phyloP scores from a whole-genome alignment of 2,329 filamentous ascomycete species.

The Dactylellina leptospora region DNA sequence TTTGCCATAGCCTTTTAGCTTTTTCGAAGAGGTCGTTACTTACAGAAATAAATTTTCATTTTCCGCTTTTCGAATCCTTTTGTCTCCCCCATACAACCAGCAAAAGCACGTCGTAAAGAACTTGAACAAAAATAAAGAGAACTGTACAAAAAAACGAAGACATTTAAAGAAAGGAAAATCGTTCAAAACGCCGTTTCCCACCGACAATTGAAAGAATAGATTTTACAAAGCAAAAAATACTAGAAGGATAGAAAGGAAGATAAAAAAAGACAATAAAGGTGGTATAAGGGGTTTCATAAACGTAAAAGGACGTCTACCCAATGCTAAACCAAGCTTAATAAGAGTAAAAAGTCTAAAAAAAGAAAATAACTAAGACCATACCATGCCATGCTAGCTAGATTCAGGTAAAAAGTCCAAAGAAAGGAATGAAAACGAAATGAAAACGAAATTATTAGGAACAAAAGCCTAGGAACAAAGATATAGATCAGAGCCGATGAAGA shows the following conservation, averaged over 20 bases:
- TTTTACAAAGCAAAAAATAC: conserved; percentile 30
- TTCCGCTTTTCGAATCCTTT: conserved; percentile 26
- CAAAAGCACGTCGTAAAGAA: conserved; percentile 1
- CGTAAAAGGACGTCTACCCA: conserved; percentile 34
- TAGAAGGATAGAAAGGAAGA: conserved; percentile 6
- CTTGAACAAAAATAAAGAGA: conserved; percentile 13
- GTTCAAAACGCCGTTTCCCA: conserved; percentile 37
- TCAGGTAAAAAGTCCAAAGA: neutral
- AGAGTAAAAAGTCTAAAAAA: conserved; percentile 22
- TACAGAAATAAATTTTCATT: conserved; percentile 41
- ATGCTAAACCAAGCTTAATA: conserved; percentile 31
- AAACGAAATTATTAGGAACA: neutral
- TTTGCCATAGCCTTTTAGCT: conserved; percentile 4
- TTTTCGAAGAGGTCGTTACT: conserved; percentile 14
- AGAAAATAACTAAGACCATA: conserved; percentile 11
- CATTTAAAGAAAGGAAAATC: neutral
- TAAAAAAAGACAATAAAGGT: neutral
- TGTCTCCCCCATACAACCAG: conserved; percentile 9
- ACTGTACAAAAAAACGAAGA: neutral
- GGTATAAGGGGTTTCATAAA: conserved; percentile 21
- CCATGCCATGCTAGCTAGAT: conserved; percentile 28
- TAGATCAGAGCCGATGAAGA: neutral
- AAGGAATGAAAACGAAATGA: neutral
- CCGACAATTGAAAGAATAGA: conserved; percentile 25
- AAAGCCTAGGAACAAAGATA: neutral